A percentile compares a stretch with the other conserved stretches of the same genome.
phyloP scores from a whole-genome alignment of 805 yeast species.

The Saccharomycopsis sp. region DNA sequence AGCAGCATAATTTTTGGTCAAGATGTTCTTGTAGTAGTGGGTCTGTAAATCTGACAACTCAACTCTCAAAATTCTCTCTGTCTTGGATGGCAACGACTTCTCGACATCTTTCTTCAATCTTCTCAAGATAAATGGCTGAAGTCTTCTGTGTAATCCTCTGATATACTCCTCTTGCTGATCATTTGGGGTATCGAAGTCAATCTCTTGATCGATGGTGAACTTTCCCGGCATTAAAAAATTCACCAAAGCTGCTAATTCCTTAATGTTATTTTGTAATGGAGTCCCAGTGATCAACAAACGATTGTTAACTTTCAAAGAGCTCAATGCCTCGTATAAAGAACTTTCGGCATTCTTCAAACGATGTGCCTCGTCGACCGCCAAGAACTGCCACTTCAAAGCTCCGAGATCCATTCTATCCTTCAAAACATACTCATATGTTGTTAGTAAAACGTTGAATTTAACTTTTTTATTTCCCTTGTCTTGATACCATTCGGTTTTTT shows the following conservation, averaged over 20 bases:
- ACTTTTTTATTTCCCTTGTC: constrained; percentile 52
- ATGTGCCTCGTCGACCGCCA: constrained; percentile 99
- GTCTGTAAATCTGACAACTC: constrained; percentile 94
- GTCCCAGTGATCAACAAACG: constrained; percentile 93
- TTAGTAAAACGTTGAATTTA: constrained; percentile 83
- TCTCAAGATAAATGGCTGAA: constrained; percentile 88
- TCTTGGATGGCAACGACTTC: constrained; percentile 89
- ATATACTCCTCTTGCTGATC: constrained; percentile 83
- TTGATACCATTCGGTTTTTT: constrained; percentile 78
- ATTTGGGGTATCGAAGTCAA: constrained; percentile 86
- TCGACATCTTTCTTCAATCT: constrained; percentile 96
- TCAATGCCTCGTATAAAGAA: constrained; percentile 81
- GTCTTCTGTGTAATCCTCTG: constrained; percentile 69
- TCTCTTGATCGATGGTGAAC: constrained; percentile 83
- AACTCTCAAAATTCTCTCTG: constrained; percentile 90
- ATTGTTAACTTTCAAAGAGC: constrained; percentile 73
- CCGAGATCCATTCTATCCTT: constrained; percentile 82
- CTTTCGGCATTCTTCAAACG: constrained; percentile 90
- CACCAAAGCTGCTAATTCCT: constrained; percentile 90
- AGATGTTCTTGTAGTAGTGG: constrained; percentile 85
- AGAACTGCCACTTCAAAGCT: constrained; percentile 77
- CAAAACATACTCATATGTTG: constrained; percentile 93
- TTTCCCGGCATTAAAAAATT: constrained; percentile 95
- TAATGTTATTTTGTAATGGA: constrained; percentile 91
- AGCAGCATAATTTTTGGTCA: constrained; percentile 87